phyloP scores from a whole-genome alignment of 768 basidiomycete genomes.

The Suillus paluster region DNA sequence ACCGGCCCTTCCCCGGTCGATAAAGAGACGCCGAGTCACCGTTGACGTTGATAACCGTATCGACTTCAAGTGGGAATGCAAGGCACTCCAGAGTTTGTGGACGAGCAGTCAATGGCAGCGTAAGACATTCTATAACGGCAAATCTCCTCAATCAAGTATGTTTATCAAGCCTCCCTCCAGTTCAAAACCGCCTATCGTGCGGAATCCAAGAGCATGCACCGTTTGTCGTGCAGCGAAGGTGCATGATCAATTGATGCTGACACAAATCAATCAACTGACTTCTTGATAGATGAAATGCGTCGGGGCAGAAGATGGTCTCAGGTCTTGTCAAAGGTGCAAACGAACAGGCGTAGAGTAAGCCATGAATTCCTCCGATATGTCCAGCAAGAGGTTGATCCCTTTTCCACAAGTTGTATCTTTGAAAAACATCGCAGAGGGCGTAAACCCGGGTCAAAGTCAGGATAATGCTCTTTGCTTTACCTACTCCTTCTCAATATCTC shows the following conservation, averaged over 20 bases:
- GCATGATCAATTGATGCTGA: conserved; percentile 19
- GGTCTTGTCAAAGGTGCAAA: conserved; percentile 83
- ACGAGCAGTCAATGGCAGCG: conserved; percentile 36
- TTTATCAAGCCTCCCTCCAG: conserved; percentile 27
- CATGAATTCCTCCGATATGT: conserved; percentile 15
- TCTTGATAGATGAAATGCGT: conserved; percentile 84
- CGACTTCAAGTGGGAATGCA: conserved; percentile 29
- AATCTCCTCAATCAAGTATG: conserved; percentile 15
- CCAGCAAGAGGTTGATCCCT: conserved; percentile 20
- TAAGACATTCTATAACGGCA: conserved; percentile 16
- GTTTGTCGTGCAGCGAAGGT: conserved; percentile 88
- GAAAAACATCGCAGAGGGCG: conserved; percentile 89
- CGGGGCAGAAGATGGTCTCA: conserved; percentile 83
- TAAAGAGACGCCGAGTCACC: conserved; percentile 46
- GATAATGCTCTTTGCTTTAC: conserved; percentile 17
- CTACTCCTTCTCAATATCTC: conserved; percentile 1
- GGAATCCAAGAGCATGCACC: conserved; percentile 72
- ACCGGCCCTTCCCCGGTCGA: conserved; percentile 45
- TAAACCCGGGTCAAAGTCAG: conserved; percentile 89
- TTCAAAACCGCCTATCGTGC: conserved; percentile 47
- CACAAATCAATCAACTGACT: conserved; percentile 21
- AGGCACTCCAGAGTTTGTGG: conserved; percentile 27
- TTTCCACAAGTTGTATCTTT: conserved; percentile 66
- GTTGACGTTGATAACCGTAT: conserved; percentile 44
- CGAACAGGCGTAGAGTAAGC: conserved; percentile 77